Base-by-base conservation (phyloP, 163 green algal species). In the Chlamydomonas reinhardtii region DNA sequence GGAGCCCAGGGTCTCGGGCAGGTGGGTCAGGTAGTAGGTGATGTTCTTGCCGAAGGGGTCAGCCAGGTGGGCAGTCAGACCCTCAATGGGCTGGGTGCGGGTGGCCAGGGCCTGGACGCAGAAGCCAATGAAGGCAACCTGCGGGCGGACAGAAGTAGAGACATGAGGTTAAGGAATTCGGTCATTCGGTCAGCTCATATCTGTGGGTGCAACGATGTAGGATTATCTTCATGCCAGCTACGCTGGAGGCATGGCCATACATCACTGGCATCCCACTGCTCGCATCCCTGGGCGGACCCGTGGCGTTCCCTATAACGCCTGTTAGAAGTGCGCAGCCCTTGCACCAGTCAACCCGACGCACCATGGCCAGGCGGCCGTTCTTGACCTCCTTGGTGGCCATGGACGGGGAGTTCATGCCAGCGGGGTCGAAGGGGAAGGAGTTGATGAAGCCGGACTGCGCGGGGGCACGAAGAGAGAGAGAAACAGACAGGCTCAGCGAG, bases 321-420 rank as follows among this genome's bases (percentile, higher is more conserved):
- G n/a, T n/a, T n/a, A n/a, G n/a, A n/a, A n/a, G n/a, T n/a, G n/a
- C n/a, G n/a, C n/a, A n/a, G n/a, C 11, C 48, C 48, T 22, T 31
- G 2, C 12, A n/a, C 14, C 4, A n/a, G 2, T n/a, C 17, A 1
- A 19, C 59, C 59, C 4, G 19, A 27, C 59, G 4, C 59, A 96
- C 94, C 97, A 99, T 99, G 68, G 97, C 98, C 15, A 99, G 94
- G 84, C 98, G 96, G 75, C 98, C 98, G 92, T 99, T 99, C 96
- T 99, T 99, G 80, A 99, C 93, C 94, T 99, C 97, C 94, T 97
- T 98, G 56, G 96, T 88, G 59, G 91, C 91, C 89, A 96, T 98
- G 84, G 94, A 89, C 48, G 91, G 73, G 69, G 92, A 97, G 93
- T 96, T 96, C 94, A 98, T 91, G 87, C 94, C 93, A 65, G 93